Evolutionary conservation across 2,329 filamentous ascomycete genomes (phyloP), one percentile per base, ranked within the genome.

Genomic region (Huntiella decipiens): DNA sequence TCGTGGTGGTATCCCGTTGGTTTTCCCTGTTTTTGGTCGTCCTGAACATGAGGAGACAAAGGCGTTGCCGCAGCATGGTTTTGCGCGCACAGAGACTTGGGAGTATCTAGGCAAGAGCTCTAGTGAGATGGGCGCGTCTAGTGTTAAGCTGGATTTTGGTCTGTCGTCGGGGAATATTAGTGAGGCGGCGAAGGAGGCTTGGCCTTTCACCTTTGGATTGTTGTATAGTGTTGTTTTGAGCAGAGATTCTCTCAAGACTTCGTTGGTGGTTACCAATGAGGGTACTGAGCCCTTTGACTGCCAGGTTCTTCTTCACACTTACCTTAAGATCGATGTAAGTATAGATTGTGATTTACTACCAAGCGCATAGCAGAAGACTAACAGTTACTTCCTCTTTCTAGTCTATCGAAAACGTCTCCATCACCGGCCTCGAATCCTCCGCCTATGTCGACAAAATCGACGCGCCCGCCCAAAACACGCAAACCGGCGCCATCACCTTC

Each of bases 121-220:
- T 45, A 66, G 63, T 53, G 65, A 66, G 58, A 54, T 63, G 61
- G 50, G 63, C 53, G 48, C 61, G 61, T 54, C 51, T 71, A 79
- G 77, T 42, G 79, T 96, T 53, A 95, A 93, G 70, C 78, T 98
- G 50, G 91, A 98, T 66, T 96, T 98, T 61, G 91, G 88, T 22
- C 77, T 98, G 33, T 84, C 81, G 44, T 73, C 76, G 22, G 69
- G 73, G 44, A 80, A 79, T 57, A 67, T 96, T 48, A 73, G 71
- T 53, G 75, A 79, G 0, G 72, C 78, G 38, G 71, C 73, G 53
- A 75, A 73, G 57, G 71, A 73, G 54, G 72, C 78, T 17, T 98
- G 91, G 91, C 79, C 82, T 2, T 81, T 80, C 58, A 77, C 82
- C 52, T 98, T 98, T 60, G 82, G 81, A 4, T 71, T 96, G 44